Evolutionary conservation across 139 green algal genomes (phyloP).

Genomic region (Chlamydomonas sphaeroides): DNA sequence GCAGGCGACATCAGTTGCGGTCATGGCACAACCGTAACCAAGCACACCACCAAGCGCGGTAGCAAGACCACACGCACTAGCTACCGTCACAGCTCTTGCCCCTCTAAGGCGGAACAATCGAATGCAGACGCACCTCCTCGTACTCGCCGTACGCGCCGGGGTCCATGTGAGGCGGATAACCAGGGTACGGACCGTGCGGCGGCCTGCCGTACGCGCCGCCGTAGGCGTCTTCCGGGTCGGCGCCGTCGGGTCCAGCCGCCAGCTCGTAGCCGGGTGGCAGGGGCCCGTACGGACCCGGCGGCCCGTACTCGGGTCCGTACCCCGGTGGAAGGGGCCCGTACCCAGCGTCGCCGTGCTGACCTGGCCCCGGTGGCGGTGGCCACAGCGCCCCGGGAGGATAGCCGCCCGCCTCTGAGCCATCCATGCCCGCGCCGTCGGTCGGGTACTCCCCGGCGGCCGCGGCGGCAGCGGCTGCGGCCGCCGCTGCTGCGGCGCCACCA

Average conservation of each 20-base stretch:
- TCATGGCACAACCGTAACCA: too few relatives aligned
- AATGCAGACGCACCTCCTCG: slow-evolving; percentile 14
- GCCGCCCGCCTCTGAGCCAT: not conserved
- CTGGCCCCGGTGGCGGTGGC: too few relatives aligned
- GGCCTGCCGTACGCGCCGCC: not conserved
- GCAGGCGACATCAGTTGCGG: too few relatives aligned
- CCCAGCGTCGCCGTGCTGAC: not conserved
- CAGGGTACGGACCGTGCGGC: slow-evolving; percentile 13
- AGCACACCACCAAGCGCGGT: not conserved
- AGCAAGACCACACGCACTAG: too few relatives aligned
- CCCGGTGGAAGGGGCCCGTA: not conserved
- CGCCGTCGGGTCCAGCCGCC: too few relatives aligned
- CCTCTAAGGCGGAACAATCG: too few relatives aligned
- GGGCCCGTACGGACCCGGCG: not conserved
- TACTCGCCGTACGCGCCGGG: not conserved
- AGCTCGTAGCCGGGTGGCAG: not conserved
- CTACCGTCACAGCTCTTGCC: not conserved
- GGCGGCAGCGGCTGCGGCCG: not conserved
- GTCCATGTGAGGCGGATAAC: not conserved
- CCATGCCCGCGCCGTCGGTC: not conserved
- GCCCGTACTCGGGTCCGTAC: not conserved
- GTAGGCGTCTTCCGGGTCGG: too few relatives aligned
- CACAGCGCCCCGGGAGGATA: too few relatives aligned
- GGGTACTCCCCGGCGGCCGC: not conserved
- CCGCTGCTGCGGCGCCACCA: too few relatives aligned